Evolutionary conservation across 306 rosid species (phyloP), one percentile per base, ranked within the genome.

Genomic region (Hippophae tibetana): DNA sequence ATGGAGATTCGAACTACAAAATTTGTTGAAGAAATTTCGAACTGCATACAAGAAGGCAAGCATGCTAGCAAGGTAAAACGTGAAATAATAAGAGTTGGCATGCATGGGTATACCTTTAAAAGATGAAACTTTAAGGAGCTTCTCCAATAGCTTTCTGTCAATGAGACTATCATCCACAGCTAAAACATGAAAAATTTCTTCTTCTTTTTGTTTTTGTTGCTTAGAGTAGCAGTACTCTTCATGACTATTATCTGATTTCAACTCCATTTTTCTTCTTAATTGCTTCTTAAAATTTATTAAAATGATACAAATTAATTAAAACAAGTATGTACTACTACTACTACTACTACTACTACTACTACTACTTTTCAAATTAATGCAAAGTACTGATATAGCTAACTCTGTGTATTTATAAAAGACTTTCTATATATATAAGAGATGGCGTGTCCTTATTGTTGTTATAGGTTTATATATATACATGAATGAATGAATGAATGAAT

Each of bases 91-190:
- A 18, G 18, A 18, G 18, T 18, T 18, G 18, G n/a, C n/a, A n/a
- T n/a, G 18, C 18, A 18, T 18, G 18, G 18, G 18, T 18, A 1
- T 57, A 84, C 99, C 99, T 84, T 79, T 76, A 74, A 80, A 93
- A 45, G 95, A 84, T 68, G 94, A 88, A 63, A 63, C 78, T 67
- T 63, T 78, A 9, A 93, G 86, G 48, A 93, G 97, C 80, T 75
- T 93, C 82, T 88, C 89, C 71, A 93, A 57, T 62, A 93, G 81
- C 75, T 82, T 93, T 73, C 85, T 82, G 62, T 93, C 99, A 5
- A 69, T 73, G 26, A 80, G 69, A 62, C 86, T 88, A 43, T 93
- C 99, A 56, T 93, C 99, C 12, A 93, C 99, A 3, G 99, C 99
- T 66, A 88, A 54, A 25, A 93, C 99, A 80, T 93, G 99, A 70